Evolutionary conservation across 164 flowering plant genomes (phyloP).

Genomic region (Umbilicus rupestris): DNA sequence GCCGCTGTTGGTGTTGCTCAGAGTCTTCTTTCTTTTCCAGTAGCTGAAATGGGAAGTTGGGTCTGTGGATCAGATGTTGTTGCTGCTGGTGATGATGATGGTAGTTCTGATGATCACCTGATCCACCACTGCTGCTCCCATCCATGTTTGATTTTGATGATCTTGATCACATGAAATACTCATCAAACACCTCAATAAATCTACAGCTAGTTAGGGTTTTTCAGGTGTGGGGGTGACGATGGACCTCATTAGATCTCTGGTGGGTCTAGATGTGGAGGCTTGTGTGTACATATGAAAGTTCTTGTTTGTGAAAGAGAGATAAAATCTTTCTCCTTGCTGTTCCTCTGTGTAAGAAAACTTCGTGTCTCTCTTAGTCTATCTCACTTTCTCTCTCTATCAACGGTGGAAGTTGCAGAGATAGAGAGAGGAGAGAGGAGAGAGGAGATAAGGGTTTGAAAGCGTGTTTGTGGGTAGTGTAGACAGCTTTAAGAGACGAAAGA

Average conservation of each 20-base stretch:
- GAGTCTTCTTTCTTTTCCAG: conserved; percentile 48
- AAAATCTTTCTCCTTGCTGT: neutral
- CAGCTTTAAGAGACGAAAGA: conserved; percentile 30
- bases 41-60: conserved; percentile 52
- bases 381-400: neutral
- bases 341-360: neutral
- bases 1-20: conserved; percentile 7
- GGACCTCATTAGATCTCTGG: conserved; percentile 5
- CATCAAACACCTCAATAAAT: neutral
- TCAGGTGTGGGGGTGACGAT: conserved; percentile 5
- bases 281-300: conserved; percentile 4
- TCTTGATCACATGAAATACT: conserved; percentile 29
- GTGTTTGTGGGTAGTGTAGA: conserved; percentile 3
- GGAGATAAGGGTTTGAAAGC: neutral
- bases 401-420: neutral
- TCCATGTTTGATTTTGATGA: neutral
- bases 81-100: conserved; percentile 39
- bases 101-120: conserved; percentile 5
- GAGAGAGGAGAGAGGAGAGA: neutral
- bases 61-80: conserved; percentile 36
- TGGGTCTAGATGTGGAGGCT: neutral
- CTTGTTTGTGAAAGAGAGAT: neutral
- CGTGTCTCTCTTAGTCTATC: neutral
- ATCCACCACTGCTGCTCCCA: conserved; percentile 6
- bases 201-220: neutral